Evolutionary conservation across 2,329 filamentous ascomycete species (phyloP).

Genomic region (Pestalotiopsis sp.): DNA sequence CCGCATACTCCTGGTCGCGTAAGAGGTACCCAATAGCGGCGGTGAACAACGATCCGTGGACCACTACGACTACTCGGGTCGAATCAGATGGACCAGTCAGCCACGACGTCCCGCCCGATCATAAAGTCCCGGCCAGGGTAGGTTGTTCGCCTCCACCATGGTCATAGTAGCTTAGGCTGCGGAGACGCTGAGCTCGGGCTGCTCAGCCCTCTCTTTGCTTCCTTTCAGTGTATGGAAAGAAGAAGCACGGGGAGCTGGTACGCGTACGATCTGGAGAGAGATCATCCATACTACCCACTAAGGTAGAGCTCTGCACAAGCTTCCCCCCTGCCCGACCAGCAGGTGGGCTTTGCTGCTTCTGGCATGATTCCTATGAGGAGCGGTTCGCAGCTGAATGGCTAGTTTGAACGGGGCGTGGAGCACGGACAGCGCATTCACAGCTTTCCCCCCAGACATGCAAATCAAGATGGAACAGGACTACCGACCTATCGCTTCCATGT

Average conservation of each 20-base stretch:
- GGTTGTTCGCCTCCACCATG: not conserved
- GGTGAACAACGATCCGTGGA: not conserved
- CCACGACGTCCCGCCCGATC: not conserved
- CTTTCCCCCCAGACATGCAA: not conserved
- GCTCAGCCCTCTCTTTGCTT: not conserved
- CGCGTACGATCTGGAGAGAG: not conserved
- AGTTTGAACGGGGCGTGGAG: not conserved
- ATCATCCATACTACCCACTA: not conserved
- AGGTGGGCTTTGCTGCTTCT: constrained; percentile 6
- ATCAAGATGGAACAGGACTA: not conserved
- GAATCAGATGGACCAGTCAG: not conserved
- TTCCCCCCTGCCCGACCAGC: not conserved
- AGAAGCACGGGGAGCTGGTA: not conserved
- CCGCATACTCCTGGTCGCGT: not conserved
- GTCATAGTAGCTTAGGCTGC: not conserved
- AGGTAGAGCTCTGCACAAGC: not conserved
- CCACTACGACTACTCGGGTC: not conserved
- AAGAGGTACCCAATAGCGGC: not conserved
- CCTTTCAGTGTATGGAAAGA: not conserved
- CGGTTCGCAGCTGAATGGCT: constrained; percentile 9
- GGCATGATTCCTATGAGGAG: not conserved
- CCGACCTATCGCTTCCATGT: not conserved
- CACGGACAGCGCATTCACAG: not conserved
- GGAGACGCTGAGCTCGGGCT: not conserved
- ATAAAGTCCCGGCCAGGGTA: not conserved